Conservation (phyloP, 805 yeast species). For the Metschnikowia proteae region DNA sequence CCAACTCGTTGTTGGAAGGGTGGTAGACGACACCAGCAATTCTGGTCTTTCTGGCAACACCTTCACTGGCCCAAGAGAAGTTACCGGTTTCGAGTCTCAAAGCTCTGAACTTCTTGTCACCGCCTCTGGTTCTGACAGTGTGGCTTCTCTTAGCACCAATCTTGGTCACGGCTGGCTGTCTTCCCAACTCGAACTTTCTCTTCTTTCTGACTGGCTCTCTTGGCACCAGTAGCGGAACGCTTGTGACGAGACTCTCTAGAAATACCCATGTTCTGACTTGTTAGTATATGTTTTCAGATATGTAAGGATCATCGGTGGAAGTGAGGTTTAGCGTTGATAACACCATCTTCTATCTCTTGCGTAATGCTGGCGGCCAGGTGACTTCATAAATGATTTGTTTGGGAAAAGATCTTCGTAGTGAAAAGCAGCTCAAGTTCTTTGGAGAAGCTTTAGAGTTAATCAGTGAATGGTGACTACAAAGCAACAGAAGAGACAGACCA, state of each 20-base stretch:
- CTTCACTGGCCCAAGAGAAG: slow-evolving; percentile 99
- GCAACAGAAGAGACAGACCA: no score
- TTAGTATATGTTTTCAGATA: slow-evolving; percentile 9
- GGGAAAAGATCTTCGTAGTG: neutral
- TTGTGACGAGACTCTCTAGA: slow-evolving; percentile 99
- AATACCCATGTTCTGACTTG: slow-evolving; percentile 85
- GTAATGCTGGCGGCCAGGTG: neutral
- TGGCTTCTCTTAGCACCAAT: slow-evolving; percentile 99
- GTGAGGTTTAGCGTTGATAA: no score
- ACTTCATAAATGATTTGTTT: neutral
- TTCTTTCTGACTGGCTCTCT: slow-evolving; percentile 99
- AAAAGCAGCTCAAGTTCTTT: neutral
- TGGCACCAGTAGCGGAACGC: slow-evolving; percentile 99
- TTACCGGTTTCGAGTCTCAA: slow-evolving; percentile 98
- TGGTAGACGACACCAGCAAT: slow-evolving; percentile 96
- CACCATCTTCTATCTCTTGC: neutral
- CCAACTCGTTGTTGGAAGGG: slow-evolving; percentile 99
- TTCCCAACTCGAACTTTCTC: slow-evolving; percentile 99
- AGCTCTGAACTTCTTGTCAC: slow-evolving; percentile 99
- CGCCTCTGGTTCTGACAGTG: slow-evolving; percentile 99
- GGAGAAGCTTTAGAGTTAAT: no score
- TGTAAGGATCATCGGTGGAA: no score
- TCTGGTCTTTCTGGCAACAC: slow-evolving; percentile 98
- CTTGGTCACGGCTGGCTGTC: slow-evolving; percentile 99
- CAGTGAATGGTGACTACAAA: no score